phyloP scores from a whole-genome alignment of 2,329 filamentous ascomycete species.

The Alternaria panax region DNA sequence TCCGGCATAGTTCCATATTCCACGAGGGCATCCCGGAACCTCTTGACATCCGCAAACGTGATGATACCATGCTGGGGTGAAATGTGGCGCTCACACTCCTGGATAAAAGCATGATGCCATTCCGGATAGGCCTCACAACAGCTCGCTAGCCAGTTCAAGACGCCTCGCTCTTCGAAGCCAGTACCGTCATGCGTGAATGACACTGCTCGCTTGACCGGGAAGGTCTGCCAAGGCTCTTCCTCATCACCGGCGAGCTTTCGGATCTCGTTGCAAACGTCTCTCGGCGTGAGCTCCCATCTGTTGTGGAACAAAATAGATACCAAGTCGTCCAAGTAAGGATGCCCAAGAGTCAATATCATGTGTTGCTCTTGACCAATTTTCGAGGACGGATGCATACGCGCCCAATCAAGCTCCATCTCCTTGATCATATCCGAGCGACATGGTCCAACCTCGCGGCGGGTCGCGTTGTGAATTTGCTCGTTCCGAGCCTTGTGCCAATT shows the following conservation, averaged over 20 bases:
- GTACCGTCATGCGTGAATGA: not conserved
- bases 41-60: not conserved
- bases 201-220: constrained; percentile 11
- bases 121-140: constrained; percentile 18
- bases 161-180: constrained; percentile 1
- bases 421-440: constrained; percentile 6
- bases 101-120: constrained; percentile 12
- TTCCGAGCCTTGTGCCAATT: constrained; percentile 9
- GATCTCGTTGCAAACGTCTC: constrained; percentile 20
- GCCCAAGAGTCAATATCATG: constrained; percentile 22
- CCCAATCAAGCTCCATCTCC: constrained; percentile 10
- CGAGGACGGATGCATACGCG: not conserved
- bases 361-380: constrained; percentile 5
- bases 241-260: constrained; percentile 15
- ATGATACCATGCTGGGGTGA: not conserved
- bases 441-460: constrained; percentile 1
- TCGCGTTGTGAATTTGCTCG: constrained; percentile 13
- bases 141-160: constrained; percentile 19
- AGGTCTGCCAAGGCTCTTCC: constrained; percentile 24
- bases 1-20: constrained; percentile 8
- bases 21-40: constrained; percentile 12
- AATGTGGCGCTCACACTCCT: constrained; percentile 6
- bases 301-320: constrained; percentile 9
- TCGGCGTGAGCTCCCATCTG: constrained; percentile 13
- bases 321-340: constrained; percentile 22